Base-by-base conservation (phyloP, 1,139 yeast genomes). In the Casaregolazyma suthepensis region DNA sequence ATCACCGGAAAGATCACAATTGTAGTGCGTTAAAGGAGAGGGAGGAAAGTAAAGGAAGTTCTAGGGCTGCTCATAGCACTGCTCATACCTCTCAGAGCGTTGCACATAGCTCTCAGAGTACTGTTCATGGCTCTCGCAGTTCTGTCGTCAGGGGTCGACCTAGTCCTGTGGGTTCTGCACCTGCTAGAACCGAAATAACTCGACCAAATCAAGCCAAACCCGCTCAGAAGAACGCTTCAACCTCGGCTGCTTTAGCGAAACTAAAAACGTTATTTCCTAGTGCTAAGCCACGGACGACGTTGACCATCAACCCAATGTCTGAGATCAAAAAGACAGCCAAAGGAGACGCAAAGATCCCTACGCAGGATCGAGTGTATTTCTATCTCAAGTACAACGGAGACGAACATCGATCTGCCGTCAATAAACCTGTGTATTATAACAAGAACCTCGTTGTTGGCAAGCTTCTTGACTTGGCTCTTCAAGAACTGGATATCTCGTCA, bases 371-470 rank as follows among this genome's bases (percentile, higher is more conserved):
- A 54, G 70, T 87, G 0, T 83, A 86, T 63, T 66, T 87, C 10
- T 80, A 84, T 80, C 76, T 85, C 44, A 59, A 56, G 45, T 64
- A 69, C 22, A 66, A 66, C 0, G 57, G 58, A 15, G 51, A 56
- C 29, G 54, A 54, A 38, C 64, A 68, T 13, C 66, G 64, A 7
- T 58, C 67, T 20, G 66, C 64, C 1, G 69, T 63, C 17, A 65
- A 66, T 50, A 65, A 59, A 18, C 77, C 83, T 0, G 64, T 85
- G 15, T 86, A 66, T 63, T 76, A 85, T 15, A 80, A 81, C 42
- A 78, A 79, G 59, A 72, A 76, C 35, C 85, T 93, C 88, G 84
- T 88, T 0, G 76, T 87, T 6, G 98, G 98, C 0, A 75, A 87
- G 58, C 84, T 85, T 1, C 69, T 89, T 48, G 98, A 91, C 66